Evolutionary conservation across 2,329 filamentous ascomycete species (phyloP), one percentile per base, ranked within the genome.

Genomic region (Trichoderma polysporum): DNA sequence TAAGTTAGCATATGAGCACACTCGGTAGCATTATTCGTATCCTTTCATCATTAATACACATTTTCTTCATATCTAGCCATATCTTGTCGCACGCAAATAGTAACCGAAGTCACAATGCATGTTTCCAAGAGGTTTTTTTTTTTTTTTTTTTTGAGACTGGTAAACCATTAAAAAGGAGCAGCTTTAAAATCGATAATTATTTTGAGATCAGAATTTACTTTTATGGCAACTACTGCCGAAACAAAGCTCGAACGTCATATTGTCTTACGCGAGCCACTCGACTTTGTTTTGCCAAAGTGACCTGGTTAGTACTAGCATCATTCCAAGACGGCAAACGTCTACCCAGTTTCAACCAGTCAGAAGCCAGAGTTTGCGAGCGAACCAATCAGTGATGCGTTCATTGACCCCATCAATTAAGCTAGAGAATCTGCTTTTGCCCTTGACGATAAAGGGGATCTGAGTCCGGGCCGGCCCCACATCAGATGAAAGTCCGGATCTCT

Each of bases 381-480:
- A 6, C 61, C 61, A 64, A 64, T 64, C 1, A 61, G 8, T 8
- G 31, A 50, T 6, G 27, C 31, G 17, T 33, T 37, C 6, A 2
- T 7, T n/a, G 17, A 50, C 19, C 35, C 58, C 27, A 47, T 64
- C 37, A 22, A 22, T 27, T 27, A 19, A n/a, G 25, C 22, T 50
- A 35, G 45, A 8, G 31, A 52, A 37, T 47, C 50, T 31, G 37
- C 13, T 29, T 27, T 54, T 27, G 10, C 10, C 41, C 27, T 17
- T n/a, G 27, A 64, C 13, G 37, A 54, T n/a, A 22, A 19, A 56
- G 12, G 37, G 22, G 27, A 52, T 15, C 33, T 10, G 58, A 64
- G 61, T 27, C 50, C 22, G 50, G 50, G 50, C 17, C n/a, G 57
- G 61, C 50, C 37, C 61, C 61, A 64, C 61, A 54, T 6, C 9